These are phyloP conservation scores for Sarocladium brachiariae DNA, from an alignment of 2,329 filamentous ascomycete genomes.

Conservation along the genomic window DNA sequence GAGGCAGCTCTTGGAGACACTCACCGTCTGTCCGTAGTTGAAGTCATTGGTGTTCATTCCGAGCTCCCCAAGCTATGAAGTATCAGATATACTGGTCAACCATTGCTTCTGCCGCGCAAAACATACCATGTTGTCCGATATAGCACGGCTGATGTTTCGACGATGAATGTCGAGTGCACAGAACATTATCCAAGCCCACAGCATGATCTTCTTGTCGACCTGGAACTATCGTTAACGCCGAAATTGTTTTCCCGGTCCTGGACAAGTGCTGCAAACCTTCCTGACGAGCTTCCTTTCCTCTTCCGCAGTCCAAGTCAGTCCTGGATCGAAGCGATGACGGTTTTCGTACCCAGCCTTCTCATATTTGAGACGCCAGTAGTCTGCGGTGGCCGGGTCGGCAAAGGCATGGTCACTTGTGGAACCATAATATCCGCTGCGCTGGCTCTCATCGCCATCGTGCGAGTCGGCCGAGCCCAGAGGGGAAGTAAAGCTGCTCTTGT, in stretches of 20 bases:
- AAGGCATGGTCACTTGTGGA: slow-evolving; percentile 27
- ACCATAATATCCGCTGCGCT: neutral
- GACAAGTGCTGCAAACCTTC: slow-evolving; percentile 33
- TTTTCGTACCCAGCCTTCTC: slow-evolving; percentile 49
- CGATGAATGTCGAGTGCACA: slow-evolving; percentile 38
- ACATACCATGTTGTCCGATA: slow-evolving; percentile 30
- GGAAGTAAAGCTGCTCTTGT: neutral
- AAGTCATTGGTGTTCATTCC: slow-evolving; percentile 38
- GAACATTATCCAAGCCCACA: slow-evolving; percentile 42
- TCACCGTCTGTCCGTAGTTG: slow-evolving; percentile 34
- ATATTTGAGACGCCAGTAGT: slow-evolving; percentile 41
- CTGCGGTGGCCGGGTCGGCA: slow-evolving; percentile 38
- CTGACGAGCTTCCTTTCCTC: slow-evolving; percentile 40
- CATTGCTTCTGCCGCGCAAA: slow-evolving; percentile 1
- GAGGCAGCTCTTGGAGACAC: slow-evolving; percentile 10
- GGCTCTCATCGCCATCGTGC: neutral
- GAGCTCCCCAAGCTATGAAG: slow-evolving; percentile 26
- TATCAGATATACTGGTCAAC: slow-evolving; percentile 5
- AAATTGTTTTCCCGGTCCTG: too few species aligned
- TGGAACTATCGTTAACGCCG: slow-evolving; percentile 27
- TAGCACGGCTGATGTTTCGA: slow-evolving; percentile 38
- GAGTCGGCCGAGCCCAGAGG: neutral
- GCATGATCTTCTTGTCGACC: slow-evolving; percentile 38
- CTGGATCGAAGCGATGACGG: slow-evolving; percentile 42
- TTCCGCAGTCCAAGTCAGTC: slow-evolving; percentile 35